Evolutionary conservation across 768 basidiomycete species (phyloP), one percentile per base, ranked within the genome.

Genomic region (Crepidotus variabilis): DNA sequence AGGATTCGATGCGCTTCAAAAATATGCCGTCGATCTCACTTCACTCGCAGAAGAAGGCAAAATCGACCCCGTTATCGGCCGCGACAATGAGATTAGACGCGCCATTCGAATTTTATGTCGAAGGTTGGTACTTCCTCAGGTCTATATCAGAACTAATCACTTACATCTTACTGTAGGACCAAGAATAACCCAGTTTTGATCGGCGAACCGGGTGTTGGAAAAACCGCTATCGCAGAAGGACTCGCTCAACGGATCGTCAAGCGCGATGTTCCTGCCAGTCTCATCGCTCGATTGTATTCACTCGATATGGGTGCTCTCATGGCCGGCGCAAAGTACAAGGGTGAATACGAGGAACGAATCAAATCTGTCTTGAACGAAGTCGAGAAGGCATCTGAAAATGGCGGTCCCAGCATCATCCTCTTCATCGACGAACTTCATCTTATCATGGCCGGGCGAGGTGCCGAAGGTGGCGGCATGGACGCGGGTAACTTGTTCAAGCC

Each of bases 101-200:
- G 85, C 81, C 39, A 81, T 94, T 53, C 88, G 87, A 49, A 89
- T 92, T 61, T 75, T 94, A 22, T 92, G 88, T 60, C 74, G 87
- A 76, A 81, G 86, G 83, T 84, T 46, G 3, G 51, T 52, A 21
- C n/a, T 21, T 14, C 28, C 28, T n/a, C 34, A 34, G 20, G n/a
- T 52, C 32, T 51, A 11, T 24, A 11, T 34, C 53, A 51, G 22
- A 22, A 50, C 36, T 34, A 1, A 1, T 39, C 22, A 47, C 39
- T 47, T 23, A 53, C 52, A 51, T 35, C 9, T 14, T 39, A n/a
- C 56, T 49, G 32, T 54, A 89, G 95, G 67, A 97, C 94, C 2
- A 98, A 98, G 72, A 95, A 94, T 67, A 97, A 96, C 64, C 94
- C 96, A n/a, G 92, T 97, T 39, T 84, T 98, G 22, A 93, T 98